phyloP scores from a whole-genome alignment of 176 grass and related monocot species.

The Avena sativa region DNA sequence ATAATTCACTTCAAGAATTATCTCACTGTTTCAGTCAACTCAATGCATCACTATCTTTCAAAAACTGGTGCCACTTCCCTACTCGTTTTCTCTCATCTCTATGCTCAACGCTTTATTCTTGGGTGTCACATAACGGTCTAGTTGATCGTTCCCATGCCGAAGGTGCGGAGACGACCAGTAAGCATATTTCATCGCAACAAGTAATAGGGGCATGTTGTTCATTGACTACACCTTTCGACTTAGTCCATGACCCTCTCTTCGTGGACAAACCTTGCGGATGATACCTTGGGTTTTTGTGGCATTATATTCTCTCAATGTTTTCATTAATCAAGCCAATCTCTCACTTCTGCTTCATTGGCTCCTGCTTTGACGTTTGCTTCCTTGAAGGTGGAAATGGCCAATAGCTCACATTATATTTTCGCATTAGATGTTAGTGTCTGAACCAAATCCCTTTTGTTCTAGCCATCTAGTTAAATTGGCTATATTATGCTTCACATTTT shows the following conservation, averaged over 20 bases:
- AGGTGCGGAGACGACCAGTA: neutral
- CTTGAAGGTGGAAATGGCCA: neutral
- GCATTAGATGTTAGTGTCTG: slow-evolving; percentile 6
- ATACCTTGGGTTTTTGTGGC: neutral
- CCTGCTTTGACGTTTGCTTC: neutral
- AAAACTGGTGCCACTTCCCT: slow-evolving; percentile 8
- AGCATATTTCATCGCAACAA: slow-evolving; percentile 15
- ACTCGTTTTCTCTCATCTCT: neutral
- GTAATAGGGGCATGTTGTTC: slow-evolving; percentile 10
- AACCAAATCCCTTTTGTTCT: slow-evolving; percentile 1
- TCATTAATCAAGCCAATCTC: neutral
- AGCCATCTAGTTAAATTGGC: neutral
- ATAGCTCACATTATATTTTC: slow-evolving; percentile 24
- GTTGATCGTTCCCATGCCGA: slow-evolving; percentile 16
- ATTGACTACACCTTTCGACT: slow-evolving; percentile 10
- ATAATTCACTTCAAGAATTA: slow-evolving; percentile 15
- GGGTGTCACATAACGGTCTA: neutral
- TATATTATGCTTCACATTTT: slow-evolving; percentile 32
- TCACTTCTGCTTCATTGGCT: slow-evolving; percentile 5
- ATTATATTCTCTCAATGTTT: slow-evolving; percentile 3
- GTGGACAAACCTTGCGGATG: neutral
- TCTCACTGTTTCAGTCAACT: slow-evolving; percentile 1
- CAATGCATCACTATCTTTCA: slow-evolving; percentile 13
- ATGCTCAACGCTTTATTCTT: slow-evolving; percentile 17
- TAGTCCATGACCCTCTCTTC: neutral